Conservation (phyloP, 805 yeast species). For the Candida hispaniensis region DNA sequence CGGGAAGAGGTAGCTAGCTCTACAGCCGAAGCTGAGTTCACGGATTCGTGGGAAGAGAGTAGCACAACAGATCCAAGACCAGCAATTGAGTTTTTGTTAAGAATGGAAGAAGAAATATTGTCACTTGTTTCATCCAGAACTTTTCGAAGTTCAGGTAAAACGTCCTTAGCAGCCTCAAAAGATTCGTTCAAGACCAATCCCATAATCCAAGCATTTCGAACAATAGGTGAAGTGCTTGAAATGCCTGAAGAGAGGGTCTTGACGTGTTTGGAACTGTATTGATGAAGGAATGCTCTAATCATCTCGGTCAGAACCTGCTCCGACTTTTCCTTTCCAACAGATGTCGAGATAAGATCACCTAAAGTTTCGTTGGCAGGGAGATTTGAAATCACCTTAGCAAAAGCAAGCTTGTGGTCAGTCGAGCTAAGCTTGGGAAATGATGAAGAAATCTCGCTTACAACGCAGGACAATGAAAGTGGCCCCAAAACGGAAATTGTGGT, state of each 20-base stretch:
- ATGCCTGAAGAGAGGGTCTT: slow-evolving; percentile 8
- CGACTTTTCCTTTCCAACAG: slow-evolving; percentile 9
- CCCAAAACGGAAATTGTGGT: neutral
- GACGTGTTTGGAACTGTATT: neutral
- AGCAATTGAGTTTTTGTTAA: slow-evolving; percentile 3
- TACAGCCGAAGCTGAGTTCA: slow-evolving; percentile 1
- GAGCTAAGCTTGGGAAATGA: slow-evolving; percentile 3
- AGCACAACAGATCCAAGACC: slow-evolving; percentile 8
- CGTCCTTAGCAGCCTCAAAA: slow-evolving; percentile 2
- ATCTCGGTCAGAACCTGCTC: slow-evolving; percentile 5
- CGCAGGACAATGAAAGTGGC: neutral
- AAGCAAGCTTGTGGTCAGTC: slow-evolving; percentile 8
- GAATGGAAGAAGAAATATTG: neutral
- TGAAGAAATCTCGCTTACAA: slow-evolving; percentile 3
- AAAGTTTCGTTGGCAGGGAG: slow-evolving; percentile 1
- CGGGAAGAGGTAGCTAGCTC: slow-evolving; percentile 12
- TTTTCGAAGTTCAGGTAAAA: slow-evolving; percentile 1
- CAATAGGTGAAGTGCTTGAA: slow-evolving; percentile 1
- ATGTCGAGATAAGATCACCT: neutral
- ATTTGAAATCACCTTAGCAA: slow-evolving; percentile 3
- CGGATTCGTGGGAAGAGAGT: neutral
- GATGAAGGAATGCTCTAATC: slow-evolving; percentile 1
- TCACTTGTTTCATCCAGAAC: no score
- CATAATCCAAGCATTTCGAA: slow-evolving; percentile 5
- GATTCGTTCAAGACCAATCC: slow-evolving; percentile 2